Evolutionary conservation across 2,329 filamentous ascomycete species (phyloP).

Genomic region (Diatrype stigma): DNA sequence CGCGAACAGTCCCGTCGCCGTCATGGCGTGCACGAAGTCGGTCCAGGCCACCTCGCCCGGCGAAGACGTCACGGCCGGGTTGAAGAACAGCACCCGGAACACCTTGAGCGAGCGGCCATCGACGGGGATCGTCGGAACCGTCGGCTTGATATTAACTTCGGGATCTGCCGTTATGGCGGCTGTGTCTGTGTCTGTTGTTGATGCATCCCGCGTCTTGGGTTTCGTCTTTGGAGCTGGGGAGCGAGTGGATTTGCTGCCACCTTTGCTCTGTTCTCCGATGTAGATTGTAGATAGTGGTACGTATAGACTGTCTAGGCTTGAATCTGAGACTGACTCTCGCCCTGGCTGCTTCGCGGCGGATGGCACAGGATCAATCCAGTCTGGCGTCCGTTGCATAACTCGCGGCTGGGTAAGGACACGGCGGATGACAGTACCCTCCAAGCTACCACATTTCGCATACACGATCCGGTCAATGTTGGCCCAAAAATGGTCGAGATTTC

Average conservation of each 20-base stretch:
- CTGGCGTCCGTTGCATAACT: slow-evolving; percentile 41
- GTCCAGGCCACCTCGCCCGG: slow-evolving; percentile 48
- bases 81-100: slow-evolving; percentile 39
- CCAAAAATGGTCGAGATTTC: slow-evolving; percentile 20
- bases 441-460: slow-evolving; percentile 9
- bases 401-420: slow-evolving; percentile 30
- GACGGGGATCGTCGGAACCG: slow-evolving; percentile 24
- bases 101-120: slow-evolving; percentile 30
- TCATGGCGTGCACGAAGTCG: slow-evolving; percentile 51
- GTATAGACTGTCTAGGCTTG: slow-evolving; percentile 3
- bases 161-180: too few species aligned
- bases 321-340: background rate
- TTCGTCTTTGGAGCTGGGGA: background rate
- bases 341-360: background rate
- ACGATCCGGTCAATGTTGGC: slow-evolving; percentile 12
- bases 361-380: slow-evolving; percentile 39
- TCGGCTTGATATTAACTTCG: too few species aligned
- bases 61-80: slow-evolving; percentile 25
- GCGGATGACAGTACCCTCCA: slow-evolving; percentile 23
- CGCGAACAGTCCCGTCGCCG: slow-evolving; percentile 39
- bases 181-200: background rate
- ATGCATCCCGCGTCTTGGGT: background rate
- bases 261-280: slow-evolving; percentile 5
- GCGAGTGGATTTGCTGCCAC: background rate
- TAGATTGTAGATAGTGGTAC: slow-evolving; percentile 22